Conservation (phyloP, 148 eudicot genomes). For the Rhododendron henanense region DNA sequence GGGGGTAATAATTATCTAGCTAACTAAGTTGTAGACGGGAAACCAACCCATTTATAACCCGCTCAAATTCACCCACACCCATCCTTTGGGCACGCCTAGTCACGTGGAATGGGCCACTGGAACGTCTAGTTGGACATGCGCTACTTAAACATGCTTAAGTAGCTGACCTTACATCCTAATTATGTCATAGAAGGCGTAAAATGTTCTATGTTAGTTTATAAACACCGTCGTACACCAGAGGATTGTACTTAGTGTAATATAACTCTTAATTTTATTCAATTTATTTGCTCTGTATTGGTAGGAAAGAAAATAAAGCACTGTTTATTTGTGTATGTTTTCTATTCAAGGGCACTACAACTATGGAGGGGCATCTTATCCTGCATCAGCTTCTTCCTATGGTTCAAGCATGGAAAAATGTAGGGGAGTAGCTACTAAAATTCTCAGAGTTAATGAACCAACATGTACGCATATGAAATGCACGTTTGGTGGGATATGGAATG, state of each 20-base stretch:
- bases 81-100: background rate
- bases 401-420: slow-evolving; percentile 57
- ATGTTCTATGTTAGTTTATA: background rate
- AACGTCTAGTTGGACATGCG: background rate
- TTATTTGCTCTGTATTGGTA: background rate
- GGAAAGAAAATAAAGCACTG: background rate
- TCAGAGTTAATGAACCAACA: slow-evolving; percentile 75
- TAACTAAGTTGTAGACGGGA: background rate
- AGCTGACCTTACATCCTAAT: background rate
- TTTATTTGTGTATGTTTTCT: slow-evolving; percentile 3
- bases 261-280: too few relatives aligned
- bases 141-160: background rate
- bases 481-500: slow-evolving; percentile 93
- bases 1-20: background rate
- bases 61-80: background rate
- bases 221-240: background rate
- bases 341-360: slow-evolving; percentile 69
- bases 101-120: too few relatives aligned
- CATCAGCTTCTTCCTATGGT: slow-evolving; percentile 60
- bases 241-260: background rate
- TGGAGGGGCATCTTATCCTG: slow-evolving; percentile 52
- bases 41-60: background rate
- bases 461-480: slow-evolving; percentile 98
- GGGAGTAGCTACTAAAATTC: slow-evolving; percentile 55
- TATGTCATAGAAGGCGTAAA: background rate